These are phyloP conservation scores for Eimeria sp. DNA, from an alignment of 169 alveolate species.

Conservation along the genomic window DNA sequence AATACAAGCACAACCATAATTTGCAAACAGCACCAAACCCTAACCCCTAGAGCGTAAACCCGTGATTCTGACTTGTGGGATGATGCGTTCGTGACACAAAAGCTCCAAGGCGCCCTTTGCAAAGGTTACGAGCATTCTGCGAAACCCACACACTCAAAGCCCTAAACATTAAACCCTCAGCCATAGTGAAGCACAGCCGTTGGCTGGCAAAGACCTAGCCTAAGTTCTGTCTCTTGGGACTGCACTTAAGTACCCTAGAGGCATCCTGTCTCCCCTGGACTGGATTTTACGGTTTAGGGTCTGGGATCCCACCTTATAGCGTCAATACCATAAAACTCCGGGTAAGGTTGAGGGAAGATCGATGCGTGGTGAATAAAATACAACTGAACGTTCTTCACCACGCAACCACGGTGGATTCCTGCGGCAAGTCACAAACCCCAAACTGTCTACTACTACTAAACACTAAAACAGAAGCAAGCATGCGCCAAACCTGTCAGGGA, in stretches of 20 bases:
- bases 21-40: not conserved
- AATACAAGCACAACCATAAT: not conserved
- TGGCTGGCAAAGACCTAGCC: not conserved
- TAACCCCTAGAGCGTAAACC: not conserved
- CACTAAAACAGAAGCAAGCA: not conserved
- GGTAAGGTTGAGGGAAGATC: not conserved
- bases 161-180: not conserved
- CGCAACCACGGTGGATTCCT: conserved; percentile 92
- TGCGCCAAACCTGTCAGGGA: too few relatives aligned
- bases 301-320: conserved; percentile 83
- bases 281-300: not conserved
- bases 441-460: not conserved
- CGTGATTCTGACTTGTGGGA: conserved; percentile 38
- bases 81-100: conserved; percentile 87
- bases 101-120: conserved; percentile 93
- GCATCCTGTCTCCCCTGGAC: not conserved
- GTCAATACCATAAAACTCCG: conserved; percentile 74
- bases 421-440: not conserved
- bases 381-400: conserved; percentile 89
- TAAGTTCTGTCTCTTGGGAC: too few relatives aligned
- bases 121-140: conserved; percentile 86
- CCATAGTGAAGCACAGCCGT: not conserved
- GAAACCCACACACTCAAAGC: not conserved
- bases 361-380: conserved; percentile 91
- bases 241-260: too few relatives aligned